Percentiles rank a stretch among this genome's conserved stretches.
Conservation (phyloP, 2,329 filamentous ascomycete genomes). For the Sclerotinia borealis region DNA sequence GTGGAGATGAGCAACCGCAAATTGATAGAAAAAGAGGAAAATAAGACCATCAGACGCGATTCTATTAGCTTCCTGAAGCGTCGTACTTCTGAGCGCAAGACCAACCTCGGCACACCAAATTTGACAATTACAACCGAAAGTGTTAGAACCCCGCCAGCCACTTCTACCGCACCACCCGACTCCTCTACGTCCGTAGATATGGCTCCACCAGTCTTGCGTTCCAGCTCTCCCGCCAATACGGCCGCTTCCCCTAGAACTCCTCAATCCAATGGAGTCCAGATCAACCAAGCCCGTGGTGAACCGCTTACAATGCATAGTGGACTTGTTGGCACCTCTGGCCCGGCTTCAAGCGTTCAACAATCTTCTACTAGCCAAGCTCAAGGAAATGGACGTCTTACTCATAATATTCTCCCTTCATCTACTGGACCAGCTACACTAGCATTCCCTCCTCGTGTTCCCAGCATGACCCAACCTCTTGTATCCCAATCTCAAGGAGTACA, state of each 20-base stretch:
- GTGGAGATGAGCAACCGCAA: background rate
- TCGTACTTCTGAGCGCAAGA: slow-evolving; percentile 1
- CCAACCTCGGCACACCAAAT: background rate
- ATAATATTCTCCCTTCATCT: background rate
- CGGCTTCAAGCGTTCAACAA: background rate
- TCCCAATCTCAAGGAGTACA: background rate
- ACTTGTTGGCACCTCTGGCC: background rate
- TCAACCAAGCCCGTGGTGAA: background rate
- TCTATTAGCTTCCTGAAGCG: background rate
- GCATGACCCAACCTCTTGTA: background rate
- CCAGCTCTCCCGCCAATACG: background rate
- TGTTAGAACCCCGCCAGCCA: background rate
- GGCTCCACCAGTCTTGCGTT: background rate
- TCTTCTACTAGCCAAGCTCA: too few species aligned
- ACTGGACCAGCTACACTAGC: background rate
- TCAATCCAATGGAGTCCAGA: background rate
- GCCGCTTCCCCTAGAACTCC: too few species aligned
- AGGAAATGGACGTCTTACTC: background rate
- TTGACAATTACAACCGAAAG: background rate
- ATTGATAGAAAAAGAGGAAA: slow-evolving; percentile 3
- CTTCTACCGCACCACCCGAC: background rate
- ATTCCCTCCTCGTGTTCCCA: background rate
- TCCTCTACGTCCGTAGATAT: background rate
- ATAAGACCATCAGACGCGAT: slow-evolving; percentile 4
- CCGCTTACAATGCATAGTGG: background rate